These are phyloP conservation scores for Ceratobasidium papillatum DNA, from an alignment of 1,284 basidiomycete species.

Conservation along the genomic window DNA sequence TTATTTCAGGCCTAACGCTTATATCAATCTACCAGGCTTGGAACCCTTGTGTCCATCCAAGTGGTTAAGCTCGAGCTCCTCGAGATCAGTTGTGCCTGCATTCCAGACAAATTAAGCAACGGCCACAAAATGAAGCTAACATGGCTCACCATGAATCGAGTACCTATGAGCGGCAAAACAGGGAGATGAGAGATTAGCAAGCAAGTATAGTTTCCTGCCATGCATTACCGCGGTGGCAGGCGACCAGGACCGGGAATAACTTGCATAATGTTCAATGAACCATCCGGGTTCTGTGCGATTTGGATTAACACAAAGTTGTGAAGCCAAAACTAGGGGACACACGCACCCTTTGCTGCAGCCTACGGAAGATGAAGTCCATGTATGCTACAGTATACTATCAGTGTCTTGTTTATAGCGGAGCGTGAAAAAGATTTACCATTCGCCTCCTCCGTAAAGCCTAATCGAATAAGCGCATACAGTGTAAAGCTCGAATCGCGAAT, in stretches of 20 bases:
- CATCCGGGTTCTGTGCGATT: slow-evolving; percentile 70
- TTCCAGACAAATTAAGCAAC: background rate
- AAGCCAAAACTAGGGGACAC: slow-evolving; percentile 4
- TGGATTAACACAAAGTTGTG: background rate
- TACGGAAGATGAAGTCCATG: slow-evolving; percentile 88
- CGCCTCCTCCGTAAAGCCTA: slow-evolving; percentile 91
- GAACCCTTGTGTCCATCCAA: slow-evolving; percentile 84
- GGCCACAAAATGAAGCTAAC: background rate
- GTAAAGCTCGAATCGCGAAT: slow-evolving; percentile 93
- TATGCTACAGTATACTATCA: slow-evolving; percentile 62
- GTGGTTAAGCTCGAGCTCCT: slow-evolving; percentile 83
- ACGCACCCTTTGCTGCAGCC: slow-evolving; percentile 70
- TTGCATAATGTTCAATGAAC: slow-evolving; percentile 88
- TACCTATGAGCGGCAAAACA: slow-evolving; percentile 56
- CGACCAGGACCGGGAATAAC: slow-evolving; percentile 44
- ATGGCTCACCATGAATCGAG: slow-evolving; percentile 73
- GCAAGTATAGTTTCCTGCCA: background rate
- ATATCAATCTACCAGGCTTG: slow-evolving; percentile 50
- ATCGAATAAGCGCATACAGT: slow-evolving; percentile 87
- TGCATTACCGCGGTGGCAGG: slow-evolving; percentile 39
- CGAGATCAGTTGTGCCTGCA: slow-evolving; percentile 73
- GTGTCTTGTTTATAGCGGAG: slow-evolving; percentile 43
- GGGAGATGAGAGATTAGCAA: slow-evolving; percentile 29
- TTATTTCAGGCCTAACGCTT: background rate
- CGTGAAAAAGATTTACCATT: slow-evolving; percentile 61